Evolutionary conservation across 2,329 filamentous ascomycete genomes (phyloP), one percentile per base, ranked within the genome.

Genomic region (Claviceps capensis): DNA sequence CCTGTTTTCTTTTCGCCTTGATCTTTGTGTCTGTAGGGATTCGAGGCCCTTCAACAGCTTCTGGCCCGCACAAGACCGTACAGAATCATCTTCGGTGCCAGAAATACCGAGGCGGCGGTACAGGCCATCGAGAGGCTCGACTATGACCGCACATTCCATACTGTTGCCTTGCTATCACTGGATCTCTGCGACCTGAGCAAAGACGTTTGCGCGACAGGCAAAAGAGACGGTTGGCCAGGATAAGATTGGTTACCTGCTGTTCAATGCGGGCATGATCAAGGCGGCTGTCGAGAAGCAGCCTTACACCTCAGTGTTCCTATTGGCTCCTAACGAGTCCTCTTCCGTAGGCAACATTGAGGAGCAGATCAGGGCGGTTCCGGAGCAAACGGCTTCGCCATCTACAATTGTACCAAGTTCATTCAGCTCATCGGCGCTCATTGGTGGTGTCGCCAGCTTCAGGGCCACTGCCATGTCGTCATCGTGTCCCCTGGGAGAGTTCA

Each of bases 401-500:
- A 79, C 55, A 19, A 56, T 11, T 63, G 67, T 42, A 70, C 69
- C 54, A 79, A 79, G 56, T 78, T 79, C 53, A 64, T 69, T 1
- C 73, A 74, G 55, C 67, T 78, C 0, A 68, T 78, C 0, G 66
- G 67, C 5, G 73, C 75, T 1, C 75, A 78, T 47, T 79, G 74
- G 74, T 79, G 76, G 76, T 73, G 74, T 2, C 74, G 75, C 3
- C 65, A 76, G 56, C 68, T 79, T 16, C 52, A 57, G 0, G 70
- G 63, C 23, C 62, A 65, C 26, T 73, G 69, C 58, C 57, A 63
- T 5, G 71, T 79, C 17, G 68, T 79, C 5, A 75, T 75, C 11
- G 75, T 77, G 5, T 78, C 75, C 7, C 76, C 76, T 0, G 76
- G 76, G 1, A 57, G 78, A 3, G 71, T 79, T 40, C 74, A 75